Evolutionary conservation across 2,329 filamentous ascomycete species (phyloP).

Genomic region (Aspergillus fructus): DNA sequence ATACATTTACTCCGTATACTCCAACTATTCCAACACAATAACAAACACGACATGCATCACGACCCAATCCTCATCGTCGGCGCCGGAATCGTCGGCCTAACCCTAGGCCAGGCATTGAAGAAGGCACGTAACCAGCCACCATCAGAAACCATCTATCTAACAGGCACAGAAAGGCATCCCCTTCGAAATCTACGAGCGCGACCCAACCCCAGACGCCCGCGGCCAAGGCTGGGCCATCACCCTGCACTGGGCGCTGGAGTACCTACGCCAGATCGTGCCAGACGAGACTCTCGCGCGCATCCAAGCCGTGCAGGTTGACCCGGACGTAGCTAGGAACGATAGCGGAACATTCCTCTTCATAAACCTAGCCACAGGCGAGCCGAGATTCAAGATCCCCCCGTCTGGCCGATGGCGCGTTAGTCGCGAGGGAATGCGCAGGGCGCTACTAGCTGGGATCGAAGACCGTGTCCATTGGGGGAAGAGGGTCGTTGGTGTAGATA

Average conservation of each 20-base stretch:
- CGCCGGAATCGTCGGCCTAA: slow-evolving; percentile 28
- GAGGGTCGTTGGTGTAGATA: slow-evolving; percentile 12
- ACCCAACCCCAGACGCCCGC: slow-evolving; percentile 22
- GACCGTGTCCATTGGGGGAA: slow-evolving; percentile 22
- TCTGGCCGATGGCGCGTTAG: slow-evolving; percentile 28
- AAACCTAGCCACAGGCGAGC: slow-evolving; percentile 28
- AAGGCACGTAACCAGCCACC: slow-evolving; percentile 5
- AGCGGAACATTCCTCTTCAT: slow-evolving; percentile 30
- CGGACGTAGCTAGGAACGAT: slow-evolving; percentile 22
- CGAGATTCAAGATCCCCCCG: slow-evolving; percentile 31
- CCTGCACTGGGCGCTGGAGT: slow-evolving; percentile 26
- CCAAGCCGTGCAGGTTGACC: slow-evolving; percentile 24
- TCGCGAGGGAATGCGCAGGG: slow-evolving; percentile 23
- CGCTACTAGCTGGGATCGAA: slow-evolving; percentile 22
- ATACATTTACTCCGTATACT: slow-evolving; percentile 1
- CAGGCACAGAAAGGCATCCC: slow-evolving; percentile 25
- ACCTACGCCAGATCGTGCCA: slow-evolving; percentile 22
- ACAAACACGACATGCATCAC: too few relatives aligned
- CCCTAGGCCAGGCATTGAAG: slow-evolving; percentile 24
- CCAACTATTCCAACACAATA: too few relatives aligned
- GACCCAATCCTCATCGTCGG: slow-evolving; percentile 27
- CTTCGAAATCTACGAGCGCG: slow-evolving; percentile 31
- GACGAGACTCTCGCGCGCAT: slow-evolving; percentile 17
- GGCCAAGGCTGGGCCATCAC: slow-evolving; percentile 31
- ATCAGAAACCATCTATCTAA: too few relatives aligned